Percentiles rank a stretch among this genome's conserved stretches.
phyloP scores from a whole-genome alignment of 2,329 filamentous ascomycete species.

The Cercospora citrullina region DNA sequence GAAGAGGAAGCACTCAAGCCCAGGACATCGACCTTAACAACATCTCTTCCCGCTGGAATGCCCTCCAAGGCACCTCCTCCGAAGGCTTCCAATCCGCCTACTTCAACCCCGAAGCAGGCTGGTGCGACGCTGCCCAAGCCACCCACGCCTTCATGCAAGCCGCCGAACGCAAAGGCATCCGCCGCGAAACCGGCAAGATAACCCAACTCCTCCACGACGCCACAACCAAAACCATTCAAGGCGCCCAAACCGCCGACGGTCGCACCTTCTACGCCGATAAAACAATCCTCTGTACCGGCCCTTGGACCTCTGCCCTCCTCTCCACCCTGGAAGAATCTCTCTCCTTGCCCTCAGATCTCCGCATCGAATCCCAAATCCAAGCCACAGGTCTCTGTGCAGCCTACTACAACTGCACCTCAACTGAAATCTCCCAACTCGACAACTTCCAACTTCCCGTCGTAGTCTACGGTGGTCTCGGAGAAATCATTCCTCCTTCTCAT shows the following conservation, averaged over 20 bases:
- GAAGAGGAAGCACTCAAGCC: slow-evolving; percentile 44
- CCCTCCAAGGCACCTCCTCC: slow-evolving; percentile 43
- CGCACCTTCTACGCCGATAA: slow-evolving; percentile 53
- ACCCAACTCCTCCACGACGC: slow-evolving; percentile 44
- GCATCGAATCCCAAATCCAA: slow-evolving; percentile 55
- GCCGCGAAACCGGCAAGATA: slow-evolving; percentile 48
- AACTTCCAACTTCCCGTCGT: slow-evolving; percentile 53
- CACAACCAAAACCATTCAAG: slow-evolving; percentile 39
- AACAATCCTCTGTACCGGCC: slow-evolving; percentile 58
- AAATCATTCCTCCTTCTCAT: slow-evolving; percentile 51
- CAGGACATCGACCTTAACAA: slow-evolving; percentile 48
- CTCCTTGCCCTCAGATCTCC: slow-evolving; percentile 46
- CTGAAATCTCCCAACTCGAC: slow-evolving; percentile 52
- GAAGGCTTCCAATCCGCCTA: slow-evolving; percentile 47
- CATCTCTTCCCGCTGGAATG: slow-evolving; percentile 42
- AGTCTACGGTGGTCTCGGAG: slow-evolving; percentile 49
- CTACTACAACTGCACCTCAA: slow-evolving; percentile 55
- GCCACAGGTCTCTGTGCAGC: slow-evolving; percentile 62
- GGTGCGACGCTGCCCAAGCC: slow-evolving; percentile 54
- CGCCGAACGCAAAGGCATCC: slow-evolving; percentile 50
- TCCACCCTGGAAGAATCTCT: slow-evolving; percentile 51
- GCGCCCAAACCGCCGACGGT: slow-evolving; percentile 54
- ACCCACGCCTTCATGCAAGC: slow-evolving; percentile 48
- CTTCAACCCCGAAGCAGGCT: slow-evolving; percentile 55
- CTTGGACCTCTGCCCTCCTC: slow-evolving; percentile 57